These are phyloP conservation scores for Scolecobasidium constrictum DNA, from an alignment of 2,329 filamentous ascomycete genomes.

Conservation along the genomic window DNA sequence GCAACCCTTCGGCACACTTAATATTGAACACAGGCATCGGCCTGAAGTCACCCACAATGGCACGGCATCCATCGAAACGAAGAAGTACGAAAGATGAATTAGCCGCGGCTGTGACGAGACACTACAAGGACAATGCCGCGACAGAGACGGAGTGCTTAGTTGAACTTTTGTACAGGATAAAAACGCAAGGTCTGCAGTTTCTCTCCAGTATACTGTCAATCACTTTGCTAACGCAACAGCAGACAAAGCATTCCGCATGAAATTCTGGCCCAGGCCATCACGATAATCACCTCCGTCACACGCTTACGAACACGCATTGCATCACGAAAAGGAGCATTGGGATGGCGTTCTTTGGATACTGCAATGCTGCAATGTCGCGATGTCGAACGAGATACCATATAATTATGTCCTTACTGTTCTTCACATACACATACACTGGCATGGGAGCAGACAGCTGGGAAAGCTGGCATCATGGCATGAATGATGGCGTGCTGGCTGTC, in stretches of 20 bases:
- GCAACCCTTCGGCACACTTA: constrained; percentile 35
- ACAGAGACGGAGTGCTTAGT: constrained; percentile 77
- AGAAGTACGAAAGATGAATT: constrained; percentile 64
- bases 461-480: no score
- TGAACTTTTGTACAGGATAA: constrained; percentile 63
- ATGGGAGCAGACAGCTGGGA: no score
- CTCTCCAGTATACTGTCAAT: neutral
- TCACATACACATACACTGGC: no score
- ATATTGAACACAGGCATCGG: constrained; percentile 52
- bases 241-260: constrained; percentile 9
- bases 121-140: constrained; percentile 71
- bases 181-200: constrained; percentile 40
- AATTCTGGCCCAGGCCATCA: constrained; percentile 7
- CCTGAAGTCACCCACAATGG: constrained; percentile 65
- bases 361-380: no score
- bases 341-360: no score
- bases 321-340: no score
- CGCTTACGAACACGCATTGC: no score
- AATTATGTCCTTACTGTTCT: no score
- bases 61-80: constrained; percentile 50
- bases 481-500: no score
- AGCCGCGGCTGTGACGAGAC: constrained; percentile 62
- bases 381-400: no score
- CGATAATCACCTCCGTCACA: neutral
- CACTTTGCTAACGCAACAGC: neutral